These are phyloP conservation scores for Bombardia bombarda DNA, from an alignment of 495 filamentous ascomycete genomes.

Conservation along the genomic window DNA sequence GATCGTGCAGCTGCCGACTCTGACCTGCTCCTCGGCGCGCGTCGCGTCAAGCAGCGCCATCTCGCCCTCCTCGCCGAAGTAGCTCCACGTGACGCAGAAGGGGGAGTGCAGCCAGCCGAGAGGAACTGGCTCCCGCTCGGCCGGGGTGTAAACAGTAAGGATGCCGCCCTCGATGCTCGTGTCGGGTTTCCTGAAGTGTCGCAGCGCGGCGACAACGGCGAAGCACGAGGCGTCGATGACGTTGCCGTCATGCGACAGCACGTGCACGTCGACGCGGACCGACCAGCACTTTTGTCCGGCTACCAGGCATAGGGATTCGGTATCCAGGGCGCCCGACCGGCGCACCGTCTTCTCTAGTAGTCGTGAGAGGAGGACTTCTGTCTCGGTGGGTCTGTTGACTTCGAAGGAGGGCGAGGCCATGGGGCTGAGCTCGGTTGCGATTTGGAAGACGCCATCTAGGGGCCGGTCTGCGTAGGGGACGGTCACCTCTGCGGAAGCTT, in stretches of 20 bases:
- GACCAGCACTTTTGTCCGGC: conserved; percentile 86
- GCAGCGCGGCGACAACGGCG: conserved; percentile 75
- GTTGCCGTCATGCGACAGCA: conserved; percentile 82
- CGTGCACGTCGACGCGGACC: conserved; percentile 81
- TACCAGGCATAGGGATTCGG: conserved; percentile 88
- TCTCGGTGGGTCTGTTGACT: conserved; percentile 68
- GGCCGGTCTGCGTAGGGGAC: conserved; percentile 79
- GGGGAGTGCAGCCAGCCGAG: conserved; percentile 85
- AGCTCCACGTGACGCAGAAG: conserved; percentile 77
- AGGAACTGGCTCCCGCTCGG: conserved; percentile 84
- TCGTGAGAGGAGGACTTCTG: conserved; percentile 75
- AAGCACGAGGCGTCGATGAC: conserved; percentile 80
- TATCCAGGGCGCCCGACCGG: conserved; percentile 83
- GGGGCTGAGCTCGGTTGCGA: conserved; percentile 81
- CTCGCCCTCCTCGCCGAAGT: conserved; percentile 57
- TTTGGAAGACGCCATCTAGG: conserved; percentile 90
- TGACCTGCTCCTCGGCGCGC: conserved; percentile 75
- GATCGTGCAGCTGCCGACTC: conserved; percentile 76
- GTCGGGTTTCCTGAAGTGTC: conserved; percentile 85
- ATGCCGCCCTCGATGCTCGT: conserved; percentile 73
- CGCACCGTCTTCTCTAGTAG: conserved; percentile 89
- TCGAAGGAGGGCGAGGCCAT: conserved; percentile 91
- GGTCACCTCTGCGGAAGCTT: conserved; percentile 80
- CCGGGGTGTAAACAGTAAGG: conserved; percentile 68
- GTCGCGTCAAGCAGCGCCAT: conserved; percentile 69